Conservation (phyloP, 192 early-diverging fungal species). For the Glomus cerebriforme region DNA sequence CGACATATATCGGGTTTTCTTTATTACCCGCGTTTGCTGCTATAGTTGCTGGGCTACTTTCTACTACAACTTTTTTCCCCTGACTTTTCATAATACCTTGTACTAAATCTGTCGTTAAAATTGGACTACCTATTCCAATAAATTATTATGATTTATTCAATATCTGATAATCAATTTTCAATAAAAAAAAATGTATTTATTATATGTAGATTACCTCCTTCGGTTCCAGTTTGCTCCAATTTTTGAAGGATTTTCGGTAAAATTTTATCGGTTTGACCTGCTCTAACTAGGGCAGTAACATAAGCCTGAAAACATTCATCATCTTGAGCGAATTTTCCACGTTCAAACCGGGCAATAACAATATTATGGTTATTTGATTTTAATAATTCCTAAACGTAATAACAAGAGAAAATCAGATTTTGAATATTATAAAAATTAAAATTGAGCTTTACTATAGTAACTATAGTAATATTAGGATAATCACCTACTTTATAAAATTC, state of each 20-base stretch:
- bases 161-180: conserved; percentile 30
- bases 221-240: conserved; percentile 43
- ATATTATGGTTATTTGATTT: conserved; percentile 52
- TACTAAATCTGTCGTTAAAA: conserved; percentile 26
- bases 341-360: conserved; percentile 57
- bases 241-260: conserved; percentile 56
- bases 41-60: conserved; percentile 36
- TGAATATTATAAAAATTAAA: not conserved
- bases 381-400: conserved; percentile 48
- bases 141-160: not conserved
- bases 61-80: conserved; percentile 36
- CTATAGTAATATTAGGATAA: not conserved
- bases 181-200: conserved; percentile 25
- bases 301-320: conserved; percentile 59
- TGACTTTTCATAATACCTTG: conserved; percentile 37
- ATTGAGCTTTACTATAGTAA: not conserved
- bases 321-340: conserved; percentile 52
- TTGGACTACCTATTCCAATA: conserved; percentile 1
- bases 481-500: conserved; percentile 56
- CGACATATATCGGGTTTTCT: conserved; percentile 62
- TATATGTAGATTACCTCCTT: conserved; percentile 30
- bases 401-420: not conserved
- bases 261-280: conserved; percentile 55
- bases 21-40: conserved; percentile 49
- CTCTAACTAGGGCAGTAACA: conserved; percentile 52